phyloP scores from a whole-genome alignment of 345 rosid species.

The Eucalyptus shirleyi region DNA sequence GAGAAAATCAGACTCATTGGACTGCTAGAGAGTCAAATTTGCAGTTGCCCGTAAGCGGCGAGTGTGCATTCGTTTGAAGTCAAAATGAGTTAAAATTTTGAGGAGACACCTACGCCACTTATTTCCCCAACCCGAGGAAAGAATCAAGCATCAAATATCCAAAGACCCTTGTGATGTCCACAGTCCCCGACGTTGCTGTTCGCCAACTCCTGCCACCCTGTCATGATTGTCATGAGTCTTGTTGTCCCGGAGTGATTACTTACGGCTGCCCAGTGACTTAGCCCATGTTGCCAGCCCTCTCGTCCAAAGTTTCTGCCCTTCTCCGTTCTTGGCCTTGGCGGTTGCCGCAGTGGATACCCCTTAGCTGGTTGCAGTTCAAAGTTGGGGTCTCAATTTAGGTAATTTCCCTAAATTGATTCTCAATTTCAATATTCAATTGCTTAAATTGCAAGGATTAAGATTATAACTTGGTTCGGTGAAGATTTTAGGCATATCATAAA shows the following conservation, averaged over 20 bases:
- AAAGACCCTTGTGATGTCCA: not conserved
- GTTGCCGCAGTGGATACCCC: not conserved
- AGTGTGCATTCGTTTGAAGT: not conserved
- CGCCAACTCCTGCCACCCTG: not conserved
- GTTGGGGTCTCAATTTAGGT: not conserved
- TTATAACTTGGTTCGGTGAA: not conserved
- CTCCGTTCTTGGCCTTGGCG: no score
- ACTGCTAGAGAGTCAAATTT: not conserved
- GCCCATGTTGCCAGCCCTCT: not conserved
- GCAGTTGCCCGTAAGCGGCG: no score
- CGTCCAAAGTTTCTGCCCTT: not conserved
- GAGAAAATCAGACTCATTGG: not conserved
- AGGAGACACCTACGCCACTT: not conserved
- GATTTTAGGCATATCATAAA: not conserved
- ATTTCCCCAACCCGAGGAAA: not conserved
- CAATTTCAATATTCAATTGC: not conserved
- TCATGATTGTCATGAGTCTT: not conserved
- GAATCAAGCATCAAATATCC: not conserved
- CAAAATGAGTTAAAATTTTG: not conserved
- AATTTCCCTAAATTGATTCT: not conserved
- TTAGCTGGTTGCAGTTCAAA: not conserved
- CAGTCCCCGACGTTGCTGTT: not conserved
- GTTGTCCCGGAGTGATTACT: not conserved
- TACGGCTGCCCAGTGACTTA: not conserved
- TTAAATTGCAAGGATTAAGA: no score